Percentiles rank a stretch among this genome's conserved stretches.
Evolutionary conservation across 331 rosid genomes (phyloP).

Genomic region (Quercus phellos): DNA sequence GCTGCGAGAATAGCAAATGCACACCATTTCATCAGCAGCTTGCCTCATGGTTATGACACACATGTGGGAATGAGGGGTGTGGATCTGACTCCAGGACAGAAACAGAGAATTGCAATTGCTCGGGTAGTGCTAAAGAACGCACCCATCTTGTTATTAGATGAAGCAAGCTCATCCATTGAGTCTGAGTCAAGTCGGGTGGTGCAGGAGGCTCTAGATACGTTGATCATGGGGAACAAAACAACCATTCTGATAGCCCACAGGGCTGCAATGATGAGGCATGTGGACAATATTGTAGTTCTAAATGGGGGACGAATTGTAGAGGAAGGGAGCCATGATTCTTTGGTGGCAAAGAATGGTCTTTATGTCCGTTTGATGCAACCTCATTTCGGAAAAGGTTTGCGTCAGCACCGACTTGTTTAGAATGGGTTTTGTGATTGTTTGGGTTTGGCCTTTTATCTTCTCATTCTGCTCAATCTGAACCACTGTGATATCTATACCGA

Average conservation of each 20-base stretch:
- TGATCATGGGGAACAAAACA: constrained; percentile 97
- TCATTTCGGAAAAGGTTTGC: constrained; percentile 90
- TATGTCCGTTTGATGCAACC: constrained; percentile 98
- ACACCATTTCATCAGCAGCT: constrained; percentile 95
- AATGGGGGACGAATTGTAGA: constrained; percentile 98
- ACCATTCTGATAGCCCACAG: constrained; percentile 97
- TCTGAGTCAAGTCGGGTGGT: constrained; percentile 99
- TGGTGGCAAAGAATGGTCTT: constrained; percentile 81
- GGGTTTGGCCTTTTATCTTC: constrained; percentile 34
- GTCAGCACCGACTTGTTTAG: constrained; percentile 83
- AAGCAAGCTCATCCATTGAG: constrained; percentile 96
- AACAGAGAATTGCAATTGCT: constrained; percentile 98
- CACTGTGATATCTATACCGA: constrained; percentile 25
- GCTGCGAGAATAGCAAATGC: constrained; percentile 99
- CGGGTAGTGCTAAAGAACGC: constrained; percentile 92
- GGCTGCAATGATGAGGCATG: constrained; percentile 99
- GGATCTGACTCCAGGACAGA: constrained; percentile 97
- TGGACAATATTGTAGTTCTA: constrained; percentile 94
- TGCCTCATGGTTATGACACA: constrained; percentile 98
- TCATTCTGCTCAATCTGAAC: constrained; percentile 31
- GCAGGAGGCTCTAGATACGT: constrained; percentile 97
- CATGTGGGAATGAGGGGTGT: constrained; percentile 99
- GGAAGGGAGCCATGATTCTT: constrained; percentile 79
- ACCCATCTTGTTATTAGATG: constrained; percentile 90
- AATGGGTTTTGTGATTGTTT: constrained; percentile 22